A percentile compares a stretch with the other conserved stretches of the same genome.
These are phyloP conservation scores for Patellifolia procumbens DNA, from an alignment of 179 eudicot genomes.

Conservation along the genomic window DNA sequence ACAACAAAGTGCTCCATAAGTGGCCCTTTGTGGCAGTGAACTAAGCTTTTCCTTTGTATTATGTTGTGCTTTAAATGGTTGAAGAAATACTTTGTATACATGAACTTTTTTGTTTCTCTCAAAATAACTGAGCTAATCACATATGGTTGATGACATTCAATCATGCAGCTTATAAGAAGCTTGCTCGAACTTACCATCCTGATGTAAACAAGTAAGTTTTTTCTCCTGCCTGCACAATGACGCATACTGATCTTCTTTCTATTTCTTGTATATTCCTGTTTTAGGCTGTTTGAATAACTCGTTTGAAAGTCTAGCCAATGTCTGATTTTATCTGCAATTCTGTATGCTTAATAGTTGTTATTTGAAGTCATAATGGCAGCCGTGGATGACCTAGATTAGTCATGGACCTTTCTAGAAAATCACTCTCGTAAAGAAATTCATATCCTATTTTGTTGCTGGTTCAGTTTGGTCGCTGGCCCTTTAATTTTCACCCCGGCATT, in stretches of 20 bases:
- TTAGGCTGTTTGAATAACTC: background rate
- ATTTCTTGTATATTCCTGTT: background rate
- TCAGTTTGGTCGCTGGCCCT: background rate
- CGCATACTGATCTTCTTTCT: background rate
- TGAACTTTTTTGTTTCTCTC: background rate
- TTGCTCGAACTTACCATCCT: conserved; percentile 94
- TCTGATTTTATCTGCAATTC: background rate
- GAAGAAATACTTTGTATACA: background rate
- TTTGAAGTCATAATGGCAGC: background rate
- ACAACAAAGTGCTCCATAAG: background rate
- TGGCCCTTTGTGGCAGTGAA: background rate
- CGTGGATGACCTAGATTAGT: background rate
- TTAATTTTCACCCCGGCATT: too few species aligned
- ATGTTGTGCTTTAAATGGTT: background rate
- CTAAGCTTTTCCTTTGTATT: background rate
- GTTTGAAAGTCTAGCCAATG: background rate
- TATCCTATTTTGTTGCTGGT: background rate
- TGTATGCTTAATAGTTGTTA: background rate
- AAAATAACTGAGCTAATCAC: conserved; percentile 3
- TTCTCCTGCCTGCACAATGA: conserved; percentile 1
- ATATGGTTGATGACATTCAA: conserved; percentile 19
- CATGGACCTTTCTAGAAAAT: background rate
- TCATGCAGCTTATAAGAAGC: conserved; percentile 86
- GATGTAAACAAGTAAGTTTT: conserved; percentile 92
- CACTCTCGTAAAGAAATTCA: background rate